Conservation (phyloP, 2,329 filamentous ascomycete genomes). For the Arthrinium phaeospermum region DNA sequence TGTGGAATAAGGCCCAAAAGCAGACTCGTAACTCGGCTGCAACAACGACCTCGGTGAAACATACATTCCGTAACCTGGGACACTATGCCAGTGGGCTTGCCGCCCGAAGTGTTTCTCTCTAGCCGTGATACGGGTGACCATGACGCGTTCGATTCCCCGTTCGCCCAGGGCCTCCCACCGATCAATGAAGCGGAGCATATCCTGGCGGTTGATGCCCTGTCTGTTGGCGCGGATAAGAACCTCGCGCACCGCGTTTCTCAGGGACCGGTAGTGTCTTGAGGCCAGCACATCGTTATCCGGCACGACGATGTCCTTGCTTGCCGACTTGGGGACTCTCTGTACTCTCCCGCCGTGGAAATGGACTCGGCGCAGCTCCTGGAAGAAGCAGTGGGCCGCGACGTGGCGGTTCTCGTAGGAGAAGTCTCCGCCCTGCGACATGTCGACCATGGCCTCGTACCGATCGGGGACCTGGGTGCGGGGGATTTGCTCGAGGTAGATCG, state of each 20-base stretch:
- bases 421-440: background rate
- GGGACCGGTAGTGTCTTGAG: background rate
- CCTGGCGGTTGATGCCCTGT: background rate
- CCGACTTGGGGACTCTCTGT: background rate
- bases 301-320: background rate
- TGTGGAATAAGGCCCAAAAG: background rate
- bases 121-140: background rate
- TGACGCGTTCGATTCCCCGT: background rate
- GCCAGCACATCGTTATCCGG: background rate
- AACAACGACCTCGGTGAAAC: background rate
- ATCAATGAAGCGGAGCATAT: background rate
- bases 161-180: background rate
- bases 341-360: background rate
- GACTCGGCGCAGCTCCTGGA: background rate
- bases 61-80: too few species aligned
- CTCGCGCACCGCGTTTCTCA: background rate
- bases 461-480: background rate
- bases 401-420: constrained; percentile 1
- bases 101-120: background rate
- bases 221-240: background rate
- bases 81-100: too few species aligned
- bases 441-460: background rate
- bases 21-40: too few species aligned
- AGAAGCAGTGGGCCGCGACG: background rate
- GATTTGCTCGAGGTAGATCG: background rate